Evolutionary conservation across 306 rosid genomes (phyloP).

Genomic region (Cucumis hystrix): DNA sequence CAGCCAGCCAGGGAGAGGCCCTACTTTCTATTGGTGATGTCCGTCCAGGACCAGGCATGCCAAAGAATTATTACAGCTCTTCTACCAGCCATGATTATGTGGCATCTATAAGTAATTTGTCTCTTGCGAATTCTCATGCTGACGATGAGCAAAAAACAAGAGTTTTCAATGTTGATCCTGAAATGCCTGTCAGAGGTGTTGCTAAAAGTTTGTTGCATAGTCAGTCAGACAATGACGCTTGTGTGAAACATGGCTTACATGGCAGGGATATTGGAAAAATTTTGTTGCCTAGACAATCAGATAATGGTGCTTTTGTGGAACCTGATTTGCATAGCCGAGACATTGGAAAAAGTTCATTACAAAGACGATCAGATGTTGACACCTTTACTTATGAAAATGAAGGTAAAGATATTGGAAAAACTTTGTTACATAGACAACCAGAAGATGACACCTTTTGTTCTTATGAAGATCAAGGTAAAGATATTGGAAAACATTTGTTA

Average conservation of each 20-base stretch:
- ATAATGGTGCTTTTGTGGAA: conserved; percentile 21
- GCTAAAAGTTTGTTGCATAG: not conserved
- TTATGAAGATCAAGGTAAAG: conserved; percentile 51
- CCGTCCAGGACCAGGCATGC: conserved; percentile 49
- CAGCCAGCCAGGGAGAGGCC: conserved; percentile 27
- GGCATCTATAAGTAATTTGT: conserved; percentile 28
- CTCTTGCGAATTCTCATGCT: conserved; percentile 35
- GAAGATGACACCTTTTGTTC: conserved; percentile 38
- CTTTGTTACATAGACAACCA: conserved; percentile 32
- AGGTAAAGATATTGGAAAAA: conserved; percentile 36
- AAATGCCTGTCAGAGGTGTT: conserved; percentile 13
- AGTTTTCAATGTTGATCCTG: conserved; percentile 46
- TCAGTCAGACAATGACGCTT: not conserved
- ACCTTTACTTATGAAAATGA: conserved; percentile 21
- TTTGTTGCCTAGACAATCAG: conserved; percentile 36
- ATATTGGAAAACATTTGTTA: conserved; percentile 34
- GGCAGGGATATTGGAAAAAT: conserved; percentile 33
- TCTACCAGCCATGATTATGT: conserved; percentile 31
- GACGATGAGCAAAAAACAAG: conserved; percentile 24
- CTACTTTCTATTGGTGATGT: conserved; percentile 34
- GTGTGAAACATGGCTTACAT: not conserved
- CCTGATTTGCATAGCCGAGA: conserved; percentile 21
- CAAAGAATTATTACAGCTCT: conserved; percentile 60
- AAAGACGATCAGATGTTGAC: conserved; percentile 30
- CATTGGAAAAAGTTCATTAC: conserved; percentile 30